Percentiles rank a stretch among this genome's conserved stretches.
These are phyloP conservation scores for Barnettozyma sucrosica DNA, from an alignment of 805 yeast genomes.

Conservation along the genomic window DNA sequence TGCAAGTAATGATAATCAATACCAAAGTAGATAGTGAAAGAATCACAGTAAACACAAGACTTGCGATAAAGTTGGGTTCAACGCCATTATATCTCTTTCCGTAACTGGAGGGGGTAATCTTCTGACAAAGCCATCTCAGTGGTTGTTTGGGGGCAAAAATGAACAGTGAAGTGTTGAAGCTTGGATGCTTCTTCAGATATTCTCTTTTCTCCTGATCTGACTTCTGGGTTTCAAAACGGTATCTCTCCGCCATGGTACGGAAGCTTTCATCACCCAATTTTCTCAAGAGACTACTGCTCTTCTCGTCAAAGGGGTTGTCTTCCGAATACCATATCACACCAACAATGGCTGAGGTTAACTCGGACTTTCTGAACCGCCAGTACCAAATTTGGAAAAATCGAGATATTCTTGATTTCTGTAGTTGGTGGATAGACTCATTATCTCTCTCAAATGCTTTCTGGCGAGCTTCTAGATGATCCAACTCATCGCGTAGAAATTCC, in stretches of 20 bases:
- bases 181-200: conserved; percentile 52
- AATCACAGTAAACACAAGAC: conserved; percentile 43
- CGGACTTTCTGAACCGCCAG: conserved; percentile 16
- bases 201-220: conserved; percentile 34
- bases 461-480: conserved; percentile 12
- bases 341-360: conserved; percentile 9
- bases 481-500: conserved; percentile 29
- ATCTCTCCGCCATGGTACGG: conserved; percentile 29
- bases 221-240: conserved; percentile 33
- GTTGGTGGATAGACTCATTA: conserved; percentile 6
- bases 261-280: conserved; percentile 21
- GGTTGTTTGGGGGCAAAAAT: conserved; percentile 59
- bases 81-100: conserved; percentile 75
- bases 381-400: conserved; percentile 7
- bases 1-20: conserved; percentile 71
- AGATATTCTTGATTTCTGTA: conserved; percentile 4
- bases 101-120: conserved; percentile 60
- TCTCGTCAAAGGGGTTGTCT: no score
- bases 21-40: conserved; percentile 62
- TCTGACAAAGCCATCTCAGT: conserved; percentile 68
- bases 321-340: no score
- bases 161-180: conserved; percentile 62
- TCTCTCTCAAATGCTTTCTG: conserved; percentile 2
- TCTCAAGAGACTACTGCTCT: conserved; percentile 22
- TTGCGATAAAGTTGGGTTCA: conserved; percentile 49